These are phyloP conservation scores for Schwanniomyces polymorphus DNA, from an alignment of 805 yeast genomes.

Conservation along the genomic window DNA sequence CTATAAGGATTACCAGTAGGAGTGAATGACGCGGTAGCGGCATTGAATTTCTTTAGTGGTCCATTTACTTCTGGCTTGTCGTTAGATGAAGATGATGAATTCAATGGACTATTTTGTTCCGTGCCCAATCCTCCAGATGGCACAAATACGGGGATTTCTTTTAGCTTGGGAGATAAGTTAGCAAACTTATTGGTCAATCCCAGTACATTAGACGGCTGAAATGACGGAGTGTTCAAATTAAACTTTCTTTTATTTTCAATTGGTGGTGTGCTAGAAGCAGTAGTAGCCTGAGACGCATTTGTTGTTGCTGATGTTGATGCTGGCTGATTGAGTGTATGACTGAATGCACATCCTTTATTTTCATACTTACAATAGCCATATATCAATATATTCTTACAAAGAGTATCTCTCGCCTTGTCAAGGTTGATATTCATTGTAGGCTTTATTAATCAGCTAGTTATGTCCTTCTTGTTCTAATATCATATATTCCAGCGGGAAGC, in stretches of 20 bases:
- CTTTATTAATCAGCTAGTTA: not conserved
- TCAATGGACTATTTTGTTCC: not conserved
- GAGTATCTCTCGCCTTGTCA: slow-evolving; percentile 69
- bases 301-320: slow-evolving; percentile 8
- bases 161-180: slow-evolving; percentile 48
- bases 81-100: slow-evolving; percentile 1
- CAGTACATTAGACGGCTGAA: slow-evolving; percentile 38
- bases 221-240: slow-evolving; percentile 43
- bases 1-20: slow-evolving; percentile 23
- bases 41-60: slow-evolving; percentile 29
- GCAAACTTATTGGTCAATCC: slow-evolving; percentile 36
- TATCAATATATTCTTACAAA: slow-evolving; percentile 79
- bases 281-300: not conserved
- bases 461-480: not conserved
- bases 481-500: not conserved
- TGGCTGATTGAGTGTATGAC: slow-evolving; percentile 50
- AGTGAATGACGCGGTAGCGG: slow-evolving; percentile 40
- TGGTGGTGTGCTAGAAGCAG: not conserved
- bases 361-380: slow-evolving; percentile 89
- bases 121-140: slow-evolving; percentile 30
- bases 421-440: slow-evolving; percentile 36
- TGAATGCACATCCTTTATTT: slow-evolving; percentile 83
- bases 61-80: slow-evolving; percentile 4
- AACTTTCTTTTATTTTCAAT: slow-evolving; percentile 29
- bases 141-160: slow-evolving; percentile 49